Percentiles rank a stretch among this genome's conserved stretches.
These are phyloP conservation scores for Populus trichocarpa DNA, from an alignment of 441 rosid genomes.

Conservation along the genomic window DNA sequence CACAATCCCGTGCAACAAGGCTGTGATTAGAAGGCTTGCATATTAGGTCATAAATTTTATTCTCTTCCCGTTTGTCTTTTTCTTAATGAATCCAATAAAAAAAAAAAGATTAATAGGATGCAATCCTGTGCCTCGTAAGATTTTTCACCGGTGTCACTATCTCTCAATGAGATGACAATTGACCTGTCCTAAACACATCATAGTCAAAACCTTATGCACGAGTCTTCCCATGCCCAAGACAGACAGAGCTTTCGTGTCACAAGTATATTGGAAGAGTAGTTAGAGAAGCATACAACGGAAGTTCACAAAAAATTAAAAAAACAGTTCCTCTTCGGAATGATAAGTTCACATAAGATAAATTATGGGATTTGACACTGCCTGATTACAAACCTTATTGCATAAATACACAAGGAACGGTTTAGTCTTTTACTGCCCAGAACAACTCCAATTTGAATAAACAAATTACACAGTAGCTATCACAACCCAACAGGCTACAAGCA, in stretches of 20 bases:
- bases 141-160: too few species aligned
- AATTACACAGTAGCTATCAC: constrained; percentile 12
- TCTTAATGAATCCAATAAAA: too few species aligned
- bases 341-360: constrained; percentile 8
- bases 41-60: too few species aligned
- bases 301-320: background rate
- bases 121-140: too few species aligned
- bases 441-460: constrained; percentile 1
- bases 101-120: too few species aligned
- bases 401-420: constrained; percentile 24
- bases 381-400: constrained; percentile 29
- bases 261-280: too few species aligned
- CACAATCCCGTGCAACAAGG: too few species aligned
- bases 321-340: background rate
- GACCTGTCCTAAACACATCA: too few species aligned
- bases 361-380: constrained; percentile 8
- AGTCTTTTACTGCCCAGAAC: constrained; percentile 13
- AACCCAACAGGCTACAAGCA: background rate
- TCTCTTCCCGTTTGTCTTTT: too few species aligned
- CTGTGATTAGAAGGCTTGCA: too few species aligned
- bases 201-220: background rate
- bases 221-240: background rate
- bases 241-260: background rate
- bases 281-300: background rate
- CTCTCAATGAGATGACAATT: too few species aligned